These are phyloP conservation scores for Orobanche coerulescens DNA, from an alignment of 257 asterid genomes.

Conservation along the genomic window DNA sequence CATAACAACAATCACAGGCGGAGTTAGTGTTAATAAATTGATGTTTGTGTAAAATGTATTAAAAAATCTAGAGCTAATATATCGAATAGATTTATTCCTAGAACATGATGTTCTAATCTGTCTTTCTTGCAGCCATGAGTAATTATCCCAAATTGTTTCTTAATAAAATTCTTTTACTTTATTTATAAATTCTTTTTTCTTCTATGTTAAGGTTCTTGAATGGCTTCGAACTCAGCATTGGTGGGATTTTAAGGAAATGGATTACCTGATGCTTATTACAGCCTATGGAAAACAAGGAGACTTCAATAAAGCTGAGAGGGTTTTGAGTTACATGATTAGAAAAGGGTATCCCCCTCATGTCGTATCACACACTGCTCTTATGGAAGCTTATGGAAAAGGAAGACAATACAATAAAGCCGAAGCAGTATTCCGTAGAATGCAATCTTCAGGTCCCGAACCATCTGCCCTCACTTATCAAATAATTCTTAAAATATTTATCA, in stretches of 20 bases:
- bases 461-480: slow-evolving; percentile 95
- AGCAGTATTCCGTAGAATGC: slow-evolving; percentile 90
- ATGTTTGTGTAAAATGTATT: too few relatives aligned
- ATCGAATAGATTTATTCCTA: background rate
- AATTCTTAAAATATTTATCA: slow-evolving; percentile 72
- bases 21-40: too few relatives aligned
- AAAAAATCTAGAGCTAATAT: too few relatives aligned
- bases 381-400: slow-evolving; percentile 95
- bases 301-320: slow-evolving; percentile 75
- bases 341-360: slow-evolving; percentile 79
- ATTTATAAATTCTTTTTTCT: slow-evolving; percentile 11
- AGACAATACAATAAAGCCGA: slow-evolving; percentile 79
- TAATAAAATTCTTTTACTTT: background rate
- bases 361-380: slow-evolving; percentile 83
- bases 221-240: slow-evolving; percentile 93
- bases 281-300: slow-evolving; percentile 91
- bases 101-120: background rate
- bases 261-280: slow-evolving; percentile 84
- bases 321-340: slow-evolving; percentile 65
- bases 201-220: slow-evolving; percentile 61
- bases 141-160: background rate
- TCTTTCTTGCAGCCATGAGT: slow-evolving; percentile 1
- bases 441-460: slow-evolving; percentile 90
- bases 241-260: slow-evolving; percentile 98
- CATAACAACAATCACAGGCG: too few relatives aligned